A percentile compares a stretch with the other conserved stretches of the same genome.
Conservation (phyloP, 2,329 filamentous ascomycete species). For the Acrodontium crateriforme region DNA sequence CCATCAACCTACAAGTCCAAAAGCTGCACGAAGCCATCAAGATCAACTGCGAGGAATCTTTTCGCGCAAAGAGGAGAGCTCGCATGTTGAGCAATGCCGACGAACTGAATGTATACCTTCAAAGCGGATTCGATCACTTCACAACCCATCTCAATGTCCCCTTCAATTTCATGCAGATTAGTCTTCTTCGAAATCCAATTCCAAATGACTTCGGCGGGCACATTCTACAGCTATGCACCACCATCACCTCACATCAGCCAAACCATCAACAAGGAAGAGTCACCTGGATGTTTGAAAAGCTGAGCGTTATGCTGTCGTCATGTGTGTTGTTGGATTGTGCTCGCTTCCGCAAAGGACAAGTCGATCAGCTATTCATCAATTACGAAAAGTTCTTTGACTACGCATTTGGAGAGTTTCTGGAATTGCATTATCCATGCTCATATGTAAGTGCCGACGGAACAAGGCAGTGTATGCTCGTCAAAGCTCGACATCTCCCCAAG, state of each 20-base stretch:
- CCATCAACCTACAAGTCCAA: conserved; percentile 36
- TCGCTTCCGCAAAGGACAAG: conserved; percentile 24
- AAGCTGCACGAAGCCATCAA: conserved; percentile 33
- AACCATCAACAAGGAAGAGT: conserved; percentile 18
- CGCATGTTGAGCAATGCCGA: conserved; percentile 36
- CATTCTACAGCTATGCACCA: conserved; percentile 35
- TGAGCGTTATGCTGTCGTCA: conserved; percentile 37
- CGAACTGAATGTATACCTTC: conserved; percentile 34
- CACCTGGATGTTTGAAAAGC: conserved; percentile 28
- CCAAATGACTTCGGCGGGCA: conserved; percentile 35
- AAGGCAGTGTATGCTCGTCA: conserved; percentile 19
- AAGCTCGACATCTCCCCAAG: conserved; percentile 19
- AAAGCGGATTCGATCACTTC: conserved; percentile 39
- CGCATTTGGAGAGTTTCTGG: conserved; percentile 32
- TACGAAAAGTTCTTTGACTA: conserved; percentile 31
- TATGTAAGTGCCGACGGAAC: conserved; percentile 21
- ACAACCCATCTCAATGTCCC: conserved; percentile 29
- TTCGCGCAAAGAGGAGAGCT: conserved; percentile 28
- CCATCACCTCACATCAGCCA: conserved; percentile 23
- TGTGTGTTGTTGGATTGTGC: conserved; percentile 37
- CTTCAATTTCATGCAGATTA: conserved; percentile 39
- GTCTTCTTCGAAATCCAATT: conserved; percentile 32
- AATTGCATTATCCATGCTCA: conserved; percentile 34
- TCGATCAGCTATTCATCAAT: conserved; percentile 25
- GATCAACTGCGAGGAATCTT: conserved; percentile 27